Evolutionary conservation across 495 filamentous ascomycete species (phyloP), one percentile per base, ranked within the genome.

Genomic region (Evansstolkia leycettana): DNA sequence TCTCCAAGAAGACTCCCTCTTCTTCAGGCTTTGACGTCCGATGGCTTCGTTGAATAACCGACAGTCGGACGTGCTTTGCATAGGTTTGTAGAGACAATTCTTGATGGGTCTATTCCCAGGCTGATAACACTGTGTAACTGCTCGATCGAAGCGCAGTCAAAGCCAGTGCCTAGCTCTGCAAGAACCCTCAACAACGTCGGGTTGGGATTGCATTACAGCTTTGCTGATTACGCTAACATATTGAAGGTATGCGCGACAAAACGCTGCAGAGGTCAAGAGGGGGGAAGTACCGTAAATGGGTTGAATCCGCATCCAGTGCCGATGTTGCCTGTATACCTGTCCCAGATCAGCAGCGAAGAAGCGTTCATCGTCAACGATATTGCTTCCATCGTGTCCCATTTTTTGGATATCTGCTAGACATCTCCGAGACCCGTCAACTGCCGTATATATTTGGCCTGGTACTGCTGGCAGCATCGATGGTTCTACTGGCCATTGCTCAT

Each of bases 361-460:
- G 1, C 51, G 34, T 11, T 47, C 45, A 18, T 52, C 45, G 4
- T 47, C 38, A 6, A 6, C 27, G 11, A 29, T 14, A n/a, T n/a
- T n/a, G 13, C 64, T 78, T 20, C 20, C 77, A 14, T 65, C 65
- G 41, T 79, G 74, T 5, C 59, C 70, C 0, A 42, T 71, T 2
- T 23, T 73, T 75, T 24, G 71, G 72, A 1, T 62, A 73, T 37
- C 43, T 81, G 17, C 69, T 78, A 9, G 77, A 83, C 52, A 30
- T 43, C 29, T 45, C 50, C 3, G 51, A 48, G 31, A 58, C 54
- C 9, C 64, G 65, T 13, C 52, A 70, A 34, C 40, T 64, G 1
- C 77, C 78, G 0, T 81, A 79, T 47, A 51, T 82, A 0, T 37
- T 62, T 1, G 78, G 76, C 1, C 53, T 82, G 13, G 42, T 65